Evolutionary conservation across 208 protist genomes (phyloP), one percentile per base, ranked within the genome.

Genomic region (Acanthamoeba culbertsoni): DNA sequence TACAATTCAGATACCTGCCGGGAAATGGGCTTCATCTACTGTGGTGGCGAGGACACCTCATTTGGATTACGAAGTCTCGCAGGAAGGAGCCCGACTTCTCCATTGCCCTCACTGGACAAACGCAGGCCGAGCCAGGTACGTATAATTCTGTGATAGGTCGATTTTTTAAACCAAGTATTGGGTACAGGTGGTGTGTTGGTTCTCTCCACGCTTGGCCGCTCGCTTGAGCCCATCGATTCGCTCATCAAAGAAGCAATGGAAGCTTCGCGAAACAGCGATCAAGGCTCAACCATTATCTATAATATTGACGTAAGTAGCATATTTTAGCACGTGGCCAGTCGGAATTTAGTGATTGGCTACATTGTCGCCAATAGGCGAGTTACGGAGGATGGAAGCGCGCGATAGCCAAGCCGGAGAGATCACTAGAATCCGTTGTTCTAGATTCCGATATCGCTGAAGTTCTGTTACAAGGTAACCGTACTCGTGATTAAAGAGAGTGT

Each of bases 381-480:
- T 90, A 63, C 28, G 82, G 82, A 2, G 82, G 82, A 20, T 51
- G 98, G 97, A 97, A 96, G 94, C 26, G 96, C 96, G 51, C 97
- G 97, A 93, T 63, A 93, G 31, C 96, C 96, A 16, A 95, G 91
- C 91, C 96, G 14, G 97, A 98, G 40, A 96, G 98, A 46, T 96
- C 97, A 4, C 53, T 99, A 5, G 93, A 97, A 35, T 99, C 98
- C 10, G 98, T 99, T 43, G 97, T 99, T 20, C 96, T 99, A 8
- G 95, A 96, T 26, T 93, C 93, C 0, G 95, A 96, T 71, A 93
- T 97, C 33, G 94, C 95, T 0, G 94, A 98, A 40, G 82, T 68
- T 35, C 53, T 90, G 51, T 53, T 90, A 7, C 57, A 94, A 96
- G 42, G 94, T 98, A 0, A 42, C 97, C 26, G 10, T 23, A 18